phyloP scores from a whole-genome alignment of 108 stramenopile species.

The Discostella stelligeroides region DNA sequence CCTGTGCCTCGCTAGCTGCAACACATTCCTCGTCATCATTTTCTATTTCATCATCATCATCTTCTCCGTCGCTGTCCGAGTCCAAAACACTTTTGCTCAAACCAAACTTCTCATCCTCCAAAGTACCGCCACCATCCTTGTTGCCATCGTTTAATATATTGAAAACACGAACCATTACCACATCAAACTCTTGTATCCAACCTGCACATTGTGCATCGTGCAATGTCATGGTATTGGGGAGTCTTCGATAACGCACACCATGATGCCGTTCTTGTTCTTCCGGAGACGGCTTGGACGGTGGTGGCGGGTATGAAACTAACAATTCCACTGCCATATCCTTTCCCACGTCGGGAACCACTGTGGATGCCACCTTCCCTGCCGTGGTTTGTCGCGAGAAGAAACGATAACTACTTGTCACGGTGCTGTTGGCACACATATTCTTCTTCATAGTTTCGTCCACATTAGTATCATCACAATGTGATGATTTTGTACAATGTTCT shows the following conservation, averaged over 20 bases:
- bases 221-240: constrained; percentile 52
- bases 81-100: constrained; percentile 42
- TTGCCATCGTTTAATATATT: not conserved
- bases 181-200: constrained; percentile 50
- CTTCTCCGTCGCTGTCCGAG: constrained; percentile 36
- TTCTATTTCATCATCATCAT: constrained; percentile 25
- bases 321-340: constrained; percentile 30
- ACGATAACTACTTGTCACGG: no score
- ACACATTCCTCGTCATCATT: not conserved
- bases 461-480: no score
- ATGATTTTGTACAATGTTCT: no score
- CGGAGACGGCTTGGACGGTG: not conserved
- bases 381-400: constrained; percentile 47
- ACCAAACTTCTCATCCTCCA: constrained; percentile 13
- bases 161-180: constrained; percentile 40
- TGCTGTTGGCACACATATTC: no score
- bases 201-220: constrained; percentile 44
- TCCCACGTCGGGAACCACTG: constrained; percentile 26
- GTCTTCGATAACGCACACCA: constrained; percentile 24
- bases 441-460: no score
- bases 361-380: constrained; percentile 40
- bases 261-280: not conserved
- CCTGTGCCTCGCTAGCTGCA: not conserved
- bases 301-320: constrained; percentile 13
- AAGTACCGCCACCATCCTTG: not conserved